phyloP scores from a whole-genome alignment of 495 filamentous ascomycete genomes.

The Talaromyces ruber region DNA sequence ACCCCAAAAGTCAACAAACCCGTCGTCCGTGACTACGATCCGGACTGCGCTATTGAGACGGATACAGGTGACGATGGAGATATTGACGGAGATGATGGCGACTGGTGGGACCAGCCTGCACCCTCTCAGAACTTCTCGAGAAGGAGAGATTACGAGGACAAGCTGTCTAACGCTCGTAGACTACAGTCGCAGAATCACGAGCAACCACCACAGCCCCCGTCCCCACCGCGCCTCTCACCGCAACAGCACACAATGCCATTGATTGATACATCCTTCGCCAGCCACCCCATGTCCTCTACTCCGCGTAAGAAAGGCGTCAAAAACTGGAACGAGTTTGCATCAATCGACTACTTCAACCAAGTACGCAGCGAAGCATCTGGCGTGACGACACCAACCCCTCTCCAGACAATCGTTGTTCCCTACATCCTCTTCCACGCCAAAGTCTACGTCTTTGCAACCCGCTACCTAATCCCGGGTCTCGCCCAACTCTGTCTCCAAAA shows the following conservation, averaged over 20 bases:
- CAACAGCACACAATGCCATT: conserved; percentile 17
- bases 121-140: conserved; percentile 1
- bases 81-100: neutral
- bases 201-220: neutral
- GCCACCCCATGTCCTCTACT: conserved; percentile 18
- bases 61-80: conserved; percentile 4
- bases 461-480: conserved; percentile 35
- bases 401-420: conserved; percentile 14
- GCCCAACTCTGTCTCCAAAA: conserved; percentile 37
- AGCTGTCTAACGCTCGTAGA: neutral
- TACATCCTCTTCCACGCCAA: conserved; percentile 41
- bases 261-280: conserved; percentile 30
- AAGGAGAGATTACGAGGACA: neutral
- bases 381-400: conserved; percentile 2
- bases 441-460: conserved; percentile 38
- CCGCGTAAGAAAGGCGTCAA: conserved; percentile 25
- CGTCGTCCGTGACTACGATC: neutral
- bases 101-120: conserved; percentile 6
- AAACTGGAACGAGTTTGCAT: conserved; percentile 33
- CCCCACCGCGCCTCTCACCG: neutral
- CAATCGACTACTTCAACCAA: conserved; percentile 27
- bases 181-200: neutral
- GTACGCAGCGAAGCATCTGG: neutral
- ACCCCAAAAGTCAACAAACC: neutral
- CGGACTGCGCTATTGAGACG: conserved; percentile 7